Conservation (phyloP, 2,329 filamentous ascomycete genomes). For the Microcyclospora tardicrescens region DNA sequence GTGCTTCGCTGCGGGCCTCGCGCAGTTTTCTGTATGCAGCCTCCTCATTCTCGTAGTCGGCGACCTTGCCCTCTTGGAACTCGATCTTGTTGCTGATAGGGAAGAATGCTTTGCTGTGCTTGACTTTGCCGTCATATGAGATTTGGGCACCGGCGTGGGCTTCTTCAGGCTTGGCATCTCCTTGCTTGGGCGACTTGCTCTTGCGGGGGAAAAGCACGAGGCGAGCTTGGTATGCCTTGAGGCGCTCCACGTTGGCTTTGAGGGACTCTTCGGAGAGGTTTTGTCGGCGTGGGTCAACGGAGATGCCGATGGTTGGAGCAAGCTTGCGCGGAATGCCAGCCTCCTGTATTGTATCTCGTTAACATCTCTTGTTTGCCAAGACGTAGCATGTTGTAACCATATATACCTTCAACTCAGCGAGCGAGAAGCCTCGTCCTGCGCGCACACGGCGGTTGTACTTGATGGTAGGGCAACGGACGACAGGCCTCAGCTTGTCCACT, state of each 20-base stretch:
- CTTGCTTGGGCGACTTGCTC: slow-evolving; percentile 84
- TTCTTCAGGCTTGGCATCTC: slow-evolving; percentile 73
- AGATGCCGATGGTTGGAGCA: slow-evolving; percentile 90
- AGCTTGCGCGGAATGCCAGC: slow-evolving; percentile 90
- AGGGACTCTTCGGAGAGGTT: slow-evolving; percentile 96
- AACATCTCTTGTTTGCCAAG: slow-evolving; percentile 1
- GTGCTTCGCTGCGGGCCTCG: slow-evolving; percentile 68
- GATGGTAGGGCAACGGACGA: slow-evolving; percentile 94
- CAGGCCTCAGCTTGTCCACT: slow-evolving; percentile 88
- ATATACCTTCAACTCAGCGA: slow-evolving; percentile 91
- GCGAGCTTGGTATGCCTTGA: slow-evolving; percentile 93
- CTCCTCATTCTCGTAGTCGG: slow-evolving; percentile 57
- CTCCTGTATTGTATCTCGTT: slow-evolving; percentile 44
- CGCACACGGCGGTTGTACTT: slow-evolving; percentile 97
- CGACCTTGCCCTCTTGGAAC: slow-evolving; percentile 72
- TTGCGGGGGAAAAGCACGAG: slow-evolving; percentile 97
- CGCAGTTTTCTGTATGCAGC: slow-evolving; percentile 80
- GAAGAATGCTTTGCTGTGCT: slow-evolving; percentile 39
- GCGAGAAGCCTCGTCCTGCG: slow-evolving; percentile 92
- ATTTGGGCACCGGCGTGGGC: slow-evolving; percentile 54
- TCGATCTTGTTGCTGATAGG: slow-evolving; percentile 59
- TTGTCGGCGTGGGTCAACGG: slow-evolving; percentile 90
- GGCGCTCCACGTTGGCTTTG: slow-evolving; percentile 86
- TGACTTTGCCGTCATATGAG: slow-evolving; percentile 35
- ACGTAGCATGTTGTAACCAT: slow-evolving; percentile 5